Evolutionary conservation across 2,329 filamentous ascomycete species (phyloP).

Genomic region (Colletotrichum orchidophilum): DNA sequence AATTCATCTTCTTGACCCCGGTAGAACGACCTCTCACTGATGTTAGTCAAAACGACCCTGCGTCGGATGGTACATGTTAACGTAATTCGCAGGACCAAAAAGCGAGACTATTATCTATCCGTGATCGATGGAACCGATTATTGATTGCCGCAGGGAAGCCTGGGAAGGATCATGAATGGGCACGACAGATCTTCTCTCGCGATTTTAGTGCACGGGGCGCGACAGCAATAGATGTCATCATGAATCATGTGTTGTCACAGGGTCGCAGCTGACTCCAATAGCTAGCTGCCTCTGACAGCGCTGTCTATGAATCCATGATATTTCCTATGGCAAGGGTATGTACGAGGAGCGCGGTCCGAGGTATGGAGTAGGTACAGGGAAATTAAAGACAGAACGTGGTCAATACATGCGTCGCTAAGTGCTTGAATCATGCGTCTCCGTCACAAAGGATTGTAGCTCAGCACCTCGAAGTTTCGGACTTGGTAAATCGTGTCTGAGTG

Average conservation of each 20-base stretch:
- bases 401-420: not conserved
- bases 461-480: conserved; percentile 17
- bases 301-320: not conserved
- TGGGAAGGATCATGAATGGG: not conserved
- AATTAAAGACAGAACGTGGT: not conserved
- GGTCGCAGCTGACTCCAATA: not conserved
- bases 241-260: not conserved
- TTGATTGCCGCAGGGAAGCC: not conserved
- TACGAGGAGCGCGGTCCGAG: not conserved
- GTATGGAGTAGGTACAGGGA: not conserved
- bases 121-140: not conserved
- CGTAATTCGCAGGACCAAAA: too few species aligned
- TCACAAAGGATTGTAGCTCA: conserved; percentile 15
- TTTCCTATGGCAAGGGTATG: not conserved
- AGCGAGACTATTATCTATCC: too few species aligned
- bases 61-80: too few species aligned
- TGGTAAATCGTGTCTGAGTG: conserved; percentile 5
- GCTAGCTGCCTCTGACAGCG: not conserved
- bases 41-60: not conserved
- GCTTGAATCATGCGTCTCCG: not conserved
- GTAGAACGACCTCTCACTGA: not conserved
- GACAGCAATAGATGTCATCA: not conserved
- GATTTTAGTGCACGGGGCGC: not conserved
- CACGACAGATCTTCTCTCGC: not conserved
- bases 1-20: not conserved